These are phyloP conservation scores for Xylariaceae sp. DNA, from an alignment of 2,329 filamentous ascomycete species.

Conservation along the genomic window DNA sequence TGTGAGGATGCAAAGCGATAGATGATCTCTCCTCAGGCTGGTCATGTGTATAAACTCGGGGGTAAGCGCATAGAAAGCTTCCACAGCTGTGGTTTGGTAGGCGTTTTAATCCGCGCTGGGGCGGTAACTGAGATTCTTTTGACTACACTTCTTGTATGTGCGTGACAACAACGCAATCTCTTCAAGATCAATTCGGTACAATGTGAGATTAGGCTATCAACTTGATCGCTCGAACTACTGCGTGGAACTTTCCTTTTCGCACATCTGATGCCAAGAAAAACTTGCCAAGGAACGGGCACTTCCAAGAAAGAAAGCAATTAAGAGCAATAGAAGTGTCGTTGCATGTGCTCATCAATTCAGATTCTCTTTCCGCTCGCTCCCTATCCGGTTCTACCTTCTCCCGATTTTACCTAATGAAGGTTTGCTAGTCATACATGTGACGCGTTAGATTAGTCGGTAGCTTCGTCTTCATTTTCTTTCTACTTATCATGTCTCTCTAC, in stretches of 20 bases:
- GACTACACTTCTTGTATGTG: conserved; percentile 24
- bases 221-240: too few species aligned
- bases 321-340: too few species aligned
- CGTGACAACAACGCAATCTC: background rate
- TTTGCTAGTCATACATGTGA: too few species aligned
- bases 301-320: too few species aligned
- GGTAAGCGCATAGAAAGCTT: conserved; percentile 53
- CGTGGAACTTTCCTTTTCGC: too few species aligned
- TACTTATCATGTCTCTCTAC: too few species aligned
- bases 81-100: conserved; percentile 40
- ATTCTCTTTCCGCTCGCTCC: background rate
- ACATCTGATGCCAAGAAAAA: too few species aligned
- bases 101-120: conserved; percentile 41
- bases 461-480: too few species aligned
- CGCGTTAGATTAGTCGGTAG: too few species aligned
- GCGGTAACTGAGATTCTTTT: conserved; percentile 37
- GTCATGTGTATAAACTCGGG: conserved; percentile 57
- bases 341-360: background rate
- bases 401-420: background rate
- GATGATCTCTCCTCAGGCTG: conserved; percentile 60
- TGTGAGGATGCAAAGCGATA: conserved; percentile 48
- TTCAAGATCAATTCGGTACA: background rate
- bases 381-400: background rate
- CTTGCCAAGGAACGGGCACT: too few species aligned
- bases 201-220: background rate